Evolutionary conservation across 345 rosid genomes (phyloP).

Genomic region (Populus nigra): DNA sequence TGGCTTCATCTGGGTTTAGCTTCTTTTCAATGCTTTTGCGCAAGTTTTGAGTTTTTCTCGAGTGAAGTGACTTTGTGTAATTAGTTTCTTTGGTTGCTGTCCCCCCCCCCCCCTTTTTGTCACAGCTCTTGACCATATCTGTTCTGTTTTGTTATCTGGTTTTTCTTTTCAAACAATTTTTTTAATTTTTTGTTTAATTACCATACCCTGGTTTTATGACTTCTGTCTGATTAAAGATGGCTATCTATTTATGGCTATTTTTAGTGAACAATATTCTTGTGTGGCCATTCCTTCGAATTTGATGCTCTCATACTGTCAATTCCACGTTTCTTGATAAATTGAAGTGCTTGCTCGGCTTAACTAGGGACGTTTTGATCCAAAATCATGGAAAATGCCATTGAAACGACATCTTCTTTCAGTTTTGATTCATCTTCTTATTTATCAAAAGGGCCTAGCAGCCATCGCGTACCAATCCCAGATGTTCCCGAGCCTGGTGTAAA

Average conservation of each 20-base stretch:
- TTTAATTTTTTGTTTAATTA: too few relatives aligned
- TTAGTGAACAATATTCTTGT: background rate
- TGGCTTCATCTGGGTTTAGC: background rate
- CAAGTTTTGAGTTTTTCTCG: background rate
- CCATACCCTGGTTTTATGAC: background rate
- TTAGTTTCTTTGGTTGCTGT: background rate
- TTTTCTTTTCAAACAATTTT: background rate
- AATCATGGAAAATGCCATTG: background rate
- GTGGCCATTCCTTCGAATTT: background rate
- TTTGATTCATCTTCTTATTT: background rate
- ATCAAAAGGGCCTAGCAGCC: background rate
- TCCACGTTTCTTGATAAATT: background rate
- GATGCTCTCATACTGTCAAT: background rate
- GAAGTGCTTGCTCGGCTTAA: background rate
- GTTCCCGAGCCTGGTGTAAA: background rate
- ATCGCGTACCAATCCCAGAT: background rate
- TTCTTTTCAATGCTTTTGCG: background rate
- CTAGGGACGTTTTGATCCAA: background rate
- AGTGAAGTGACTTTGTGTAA: background rate
- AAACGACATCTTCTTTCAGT: background rate
- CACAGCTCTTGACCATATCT: background rate
- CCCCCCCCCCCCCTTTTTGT: background rate
- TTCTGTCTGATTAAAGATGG: background rate
- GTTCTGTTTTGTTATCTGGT: background rate
- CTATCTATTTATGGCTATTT: background rate